Evolutionary conservation across 805 yeast species (phyloP).

Genomic region (Ogataea glucozyma): DNA sequence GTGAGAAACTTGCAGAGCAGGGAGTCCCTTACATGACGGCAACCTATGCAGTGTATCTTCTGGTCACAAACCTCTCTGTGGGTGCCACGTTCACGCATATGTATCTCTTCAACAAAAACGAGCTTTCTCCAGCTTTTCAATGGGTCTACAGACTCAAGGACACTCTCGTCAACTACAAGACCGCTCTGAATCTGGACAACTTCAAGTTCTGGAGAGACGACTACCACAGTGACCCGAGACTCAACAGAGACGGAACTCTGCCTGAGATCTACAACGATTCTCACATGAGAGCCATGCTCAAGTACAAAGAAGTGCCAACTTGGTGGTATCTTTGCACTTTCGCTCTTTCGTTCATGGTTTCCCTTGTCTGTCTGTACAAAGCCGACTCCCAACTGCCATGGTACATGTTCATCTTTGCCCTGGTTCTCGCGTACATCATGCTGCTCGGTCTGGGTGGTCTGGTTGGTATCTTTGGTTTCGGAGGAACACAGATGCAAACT

Average conservation of each 20-base stretch:
- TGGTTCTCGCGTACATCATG: conserved; percentile 19
- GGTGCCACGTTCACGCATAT: conserved; percentile 37
- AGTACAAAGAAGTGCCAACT: conserved; percentile 40
- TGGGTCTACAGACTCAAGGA: conserved; percentile 25
- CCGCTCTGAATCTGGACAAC: conserved; percentile 26
- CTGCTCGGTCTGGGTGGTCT: conserved; percentile 25
- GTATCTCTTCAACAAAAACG: conserved; percentile 32
- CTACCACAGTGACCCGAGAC: conserved; percentile 20
- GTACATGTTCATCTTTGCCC: conserved; percentile 25
- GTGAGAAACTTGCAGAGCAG: conserved; percentile 25
- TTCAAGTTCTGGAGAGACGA: conserved; percentile 49
- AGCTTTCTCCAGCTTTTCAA: conserved; percentile 26
- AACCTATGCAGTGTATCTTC: conserved; percentile 33
- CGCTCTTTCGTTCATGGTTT: conserved; percentile 36
- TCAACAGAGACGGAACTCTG: conserved; percentile 24
- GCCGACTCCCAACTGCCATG: conserved; percentile 36
- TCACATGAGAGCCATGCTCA: conserved; percentile 36
- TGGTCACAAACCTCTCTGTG: conserved; percentile 36
- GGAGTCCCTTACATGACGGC: conserved; percentile 36
- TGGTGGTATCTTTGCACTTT: conserved; percentile 35
- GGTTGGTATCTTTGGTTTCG: conserved; percentile 29
- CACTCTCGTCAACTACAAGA: conserved; percentile 38
- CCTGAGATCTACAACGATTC: conserved; percentile 36
- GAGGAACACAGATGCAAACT: conserved; percentile 32
- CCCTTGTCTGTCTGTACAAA: conserved; percentile 30